These are phyloP conservation scores for Phaeosphaeria sp. DNA, from an alignment of 2,329 filamentous ascomycete genomes.

Conservation along the genomic window DNA sequence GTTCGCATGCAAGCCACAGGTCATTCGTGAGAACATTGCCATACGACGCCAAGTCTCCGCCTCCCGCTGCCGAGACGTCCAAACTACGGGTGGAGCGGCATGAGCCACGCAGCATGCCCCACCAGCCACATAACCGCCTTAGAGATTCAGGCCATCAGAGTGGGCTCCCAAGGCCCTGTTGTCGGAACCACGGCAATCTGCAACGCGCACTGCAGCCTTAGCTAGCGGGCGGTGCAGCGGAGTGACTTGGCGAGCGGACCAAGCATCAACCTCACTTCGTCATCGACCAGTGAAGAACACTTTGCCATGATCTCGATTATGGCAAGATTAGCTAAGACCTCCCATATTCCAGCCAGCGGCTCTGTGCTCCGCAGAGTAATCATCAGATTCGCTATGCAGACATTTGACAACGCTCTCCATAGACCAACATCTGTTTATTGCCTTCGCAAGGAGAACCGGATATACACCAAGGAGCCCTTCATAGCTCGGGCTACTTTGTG, in stretches of 20 bases:
- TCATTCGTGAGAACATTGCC: no score
- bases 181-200: constrained; percentile 6
- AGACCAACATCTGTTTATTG: no score
- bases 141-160: not conserved
- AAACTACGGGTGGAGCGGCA: constrained; percentile 10
- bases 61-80: constrained; percentile 9
- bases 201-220: not conserved
- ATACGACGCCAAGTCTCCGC: constrained; percentile 9
- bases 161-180: not conserved
- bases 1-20: not conserved
- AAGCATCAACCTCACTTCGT: constrained; percentile 4
- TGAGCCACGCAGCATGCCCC: constrained; percentile 4
- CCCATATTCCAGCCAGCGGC: not conserved
- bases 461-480: no score
- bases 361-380: no score
- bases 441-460: no score
- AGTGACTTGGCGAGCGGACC: constrained; percentile 4
- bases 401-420: no score
- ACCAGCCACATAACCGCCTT: constrained; percentile 4
- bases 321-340: not conserved
- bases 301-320: not conserved
- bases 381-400: no score
- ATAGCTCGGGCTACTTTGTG: not conserved
- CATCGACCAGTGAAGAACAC: not conserved
- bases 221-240: constrained; percentile 1